Evolutionary conservation across 345 rosid species (phyloP), one percentile per base, ranked within the genome.

Genomic region (Hevea brasiliensis): DNA sequence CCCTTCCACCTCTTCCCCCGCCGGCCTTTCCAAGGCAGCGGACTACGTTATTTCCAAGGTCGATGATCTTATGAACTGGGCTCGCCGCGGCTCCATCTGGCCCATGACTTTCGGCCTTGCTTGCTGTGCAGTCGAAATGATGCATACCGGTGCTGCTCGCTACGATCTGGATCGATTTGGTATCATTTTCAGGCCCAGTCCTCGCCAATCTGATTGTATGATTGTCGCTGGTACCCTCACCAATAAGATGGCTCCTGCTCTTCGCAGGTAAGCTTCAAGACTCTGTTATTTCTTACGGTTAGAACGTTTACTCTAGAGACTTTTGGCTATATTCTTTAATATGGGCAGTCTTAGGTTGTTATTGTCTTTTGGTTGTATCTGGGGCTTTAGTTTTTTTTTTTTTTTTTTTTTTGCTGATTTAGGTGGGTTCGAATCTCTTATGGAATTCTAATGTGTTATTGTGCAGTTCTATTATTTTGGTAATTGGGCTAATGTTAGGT

Each of bases 81-180:
- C 95, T 60, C 96, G 98, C 37, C 88, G 94, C 2, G 99, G 98
- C 4, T 95, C 98, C 79, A 89, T 95, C 78, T 95, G 99, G 99
- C 99, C 99, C 71, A 95, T 95, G 99, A 92, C 99, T 35, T 92
- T 95, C 69, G 98, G 99, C 5, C 92, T 95, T 26, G 99, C 99
- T 18, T 91, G 98, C 85, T 95, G 99, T 81, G 99, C 99, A 41
- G 98, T 95, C 10, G 99, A 95, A 80, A 95, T 95, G 98, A 95
- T 95, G 99, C 99, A 95, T 84, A 80, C 99, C 63, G 98, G 98
- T 59, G 99, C 98, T 35, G 85, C 99, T 76, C 91, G 99, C 3
- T 95, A 92, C 77, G 99, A 95, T 89, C 88, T 95, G 74, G 99
- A 95, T 48, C 89, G 99, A 13, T 95, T 95, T 64, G 99, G 99